Conservation (phyloP, 2,329 filamentous ascomycete genomes). For the Sporothrix brasiliensis region DNA sequence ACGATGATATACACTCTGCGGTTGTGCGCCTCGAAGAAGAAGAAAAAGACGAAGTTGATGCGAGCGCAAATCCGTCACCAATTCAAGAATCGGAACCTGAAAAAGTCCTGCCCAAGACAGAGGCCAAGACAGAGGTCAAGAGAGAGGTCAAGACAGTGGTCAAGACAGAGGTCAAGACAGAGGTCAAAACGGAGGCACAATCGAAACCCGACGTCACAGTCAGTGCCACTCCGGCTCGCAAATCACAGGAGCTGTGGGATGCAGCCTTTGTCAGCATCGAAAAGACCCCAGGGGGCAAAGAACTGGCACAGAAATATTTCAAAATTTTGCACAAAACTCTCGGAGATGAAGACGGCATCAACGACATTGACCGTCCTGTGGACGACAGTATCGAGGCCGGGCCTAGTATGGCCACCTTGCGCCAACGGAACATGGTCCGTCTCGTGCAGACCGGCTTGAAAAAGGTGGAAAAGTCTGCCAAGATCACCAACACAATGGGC, state of each 20-base stretch:
- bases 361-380: not conserved
- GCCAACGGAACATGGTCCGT: constrained; percentile 40
- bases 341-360: not conserved
- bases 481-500: constrained; percentile 38
- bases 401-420: not conserved
- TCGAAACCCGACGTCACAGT: not conserved
- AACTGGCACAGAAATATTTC: constrained; percentile 16
- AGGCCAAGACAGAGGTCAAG: too few species aligned
- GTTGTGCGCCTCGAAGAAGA: not conserved
- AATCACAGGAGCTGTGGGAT: constrained; percentile 21
- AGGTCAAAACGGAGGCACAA: too few species aligned
- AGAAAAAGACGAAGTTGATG: not conserved
- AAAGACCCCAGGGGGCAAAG: not conserved
- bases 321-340: not conserved
- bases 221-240: not conserved
- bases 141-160: too few species aligned
- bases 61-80: not conserved
- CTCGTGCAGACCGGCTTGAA: constrained; percentile 41
- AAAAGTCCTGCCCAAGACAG: not conserved
- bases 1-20: not conserved
- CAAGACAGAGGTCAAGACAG: too few species aligned
- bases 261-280: constrained; percentile 19
- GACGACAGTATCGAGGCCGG: not conserved
- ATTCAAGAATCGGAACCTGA: not conserved
- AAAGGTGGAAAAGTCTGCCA: constrained; percentile 39